Conservation (phyloP, 768 basidiomycete genomes). For the Pleurotus ostreatus region DNA sequence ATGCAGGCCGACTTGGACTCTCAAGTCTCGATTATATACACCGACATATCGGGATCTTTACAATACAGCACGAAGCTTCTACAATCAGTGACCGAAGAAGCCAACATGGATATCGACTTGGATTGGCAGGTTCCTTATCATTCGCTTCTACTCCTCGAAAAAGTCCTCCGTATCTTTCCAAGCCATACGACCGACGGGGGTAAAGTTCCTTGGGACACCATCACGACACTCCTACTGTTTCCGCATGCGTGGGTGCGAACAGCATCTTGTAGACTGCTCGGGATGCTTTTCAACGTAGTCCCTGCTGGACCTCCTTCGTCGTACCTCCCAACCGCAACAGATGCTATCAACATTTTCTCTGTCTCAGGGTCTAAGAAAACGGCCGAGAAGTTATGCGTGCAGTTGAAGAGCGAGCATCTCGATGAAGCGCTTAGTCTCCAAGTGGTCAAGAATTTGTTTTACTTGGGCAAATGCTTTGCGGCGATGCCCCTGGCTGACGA, state of each 20-base stretch:
- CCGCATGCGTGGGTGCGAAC: constrained; percentile 95
- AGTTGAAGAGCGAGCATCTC: constrained; percentile 79
- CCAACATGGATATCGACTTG: constrained; percentile 48
- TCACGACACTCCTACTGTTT: constrained; percentile 70
- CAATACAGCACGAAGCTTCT: constrained; percentile 39
- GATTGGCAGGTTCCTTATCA: constrained; percentile 88
- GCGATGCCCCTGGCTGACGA: constrained; percentile 28
- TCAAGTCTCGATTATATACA: constrained; percentile 46
- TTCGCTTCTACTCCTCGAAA: constrained; percentile 60
- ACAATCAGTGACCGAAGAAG: constrained; percentile 32
- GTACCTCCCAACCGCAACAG: constrained; percentile 31
- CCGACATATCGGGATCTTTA: constrained; percentile 50
- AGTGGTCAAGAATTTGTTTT: constrained; percentile 90
- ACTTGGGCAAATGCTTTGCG: constrained; percentile 83
- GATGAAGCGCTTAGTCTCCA: constrained; percentile 74
- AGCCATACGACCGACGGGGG: constrained; percentile 39
- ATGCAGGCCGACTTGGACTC: constrained; percentile 42
- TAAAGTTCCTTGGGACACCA: constrained; percentile 55
- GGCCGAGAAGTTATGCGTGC: constrained; percentile 67
- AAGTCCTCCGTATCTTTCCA: constrained; percentile 56
- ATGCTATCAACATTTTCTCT: constrained; percentile 35
- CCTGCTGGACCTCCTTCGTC: constrained; percentile 35
- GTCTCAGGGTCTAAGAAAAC: constrained; percentile 56
- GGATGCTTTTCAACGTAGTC: constrained; percentile 57
- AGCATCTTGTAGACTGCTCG: constrained; percentile 73